Conservation (phyloP, 1,284 basidiomycete genomes). For the Erythrobasidium hasegawianum region DNA sequence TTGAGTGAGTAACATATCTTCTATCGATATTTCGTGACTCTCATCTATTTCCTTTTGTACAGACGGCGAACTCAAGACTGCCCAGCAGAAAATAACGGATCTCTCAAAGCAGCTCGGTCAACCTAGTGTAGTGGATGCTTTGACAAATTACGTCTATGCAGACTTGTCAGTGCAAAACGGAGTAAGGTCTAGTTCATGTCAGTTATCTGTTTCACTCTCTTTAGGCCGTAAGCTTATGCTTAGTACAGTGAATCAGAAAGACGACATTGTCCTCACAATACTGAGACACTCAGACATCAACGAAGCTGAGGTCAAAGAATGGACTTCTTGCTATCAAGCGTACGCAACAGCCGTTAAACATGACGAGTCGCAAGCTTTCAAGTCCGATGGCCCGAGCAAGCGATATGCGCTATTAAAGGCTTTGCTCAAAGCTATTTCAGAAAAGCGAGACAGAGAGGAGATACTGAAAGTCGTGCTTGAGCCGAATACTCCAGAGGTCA, state of each 20-base stretch:
- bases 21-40: neutral
- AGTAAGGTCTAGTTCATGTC: neutral
- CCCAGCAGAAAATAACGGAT: neutral
- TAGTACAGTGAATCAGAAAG: neutral
- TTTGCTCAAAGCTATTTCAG: neutral
- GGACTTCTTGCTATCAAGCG: neutral
- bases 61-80: neutral
- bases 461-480: neutral
- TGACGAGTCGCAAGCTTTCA: neutral
- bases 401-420: neutral
- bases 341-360: neutral
- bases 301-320: neutral
- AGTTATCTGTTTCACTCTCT: neutral
- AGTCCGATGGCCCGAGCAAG: neutral
- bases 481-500: conserved; percentile 1
- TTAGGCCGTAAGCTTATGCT: no score
- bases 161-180: neutral
- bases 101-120: neutral
- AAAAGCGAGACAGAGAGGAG: neutral
- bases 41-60: neutral
- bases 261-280: neutral
- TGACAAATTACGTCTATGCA: neutral
- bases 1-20: neutral
- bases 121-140: neutral
- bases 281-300: neutral